A percentile compares a stretch with the other conserved stretches of the same genome.
These are phyloP conservation scores for Diplocarpon mali DNA, from an alignment of 2,329 filamentous ascomycete genomes.

Conservation along the genomic window DNA sequence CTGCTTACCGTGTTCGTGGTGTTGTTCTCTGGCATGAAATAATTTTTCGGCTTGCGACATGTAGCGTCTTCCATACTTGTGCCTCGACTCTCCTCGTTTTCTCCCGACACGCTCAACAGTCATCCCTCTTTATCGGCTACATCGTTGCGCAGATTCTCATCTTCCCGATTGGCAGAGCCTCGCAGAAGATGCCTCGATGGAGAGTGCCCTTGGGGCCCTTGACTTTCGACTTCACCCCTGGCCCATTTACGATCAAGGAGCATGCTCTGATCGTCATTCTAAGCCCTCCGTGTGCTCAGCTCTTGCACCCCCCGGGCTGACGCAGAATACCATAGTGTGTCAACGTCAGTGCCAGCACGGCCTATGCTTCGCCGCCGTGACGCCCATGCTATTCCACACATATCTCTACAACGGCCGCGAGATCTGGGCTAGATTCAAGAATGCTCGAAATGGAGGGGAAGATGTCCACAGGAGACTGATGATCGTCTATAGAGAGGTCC, in stretches of 20 bases:
- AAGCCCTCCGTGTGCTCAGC: conserved; percentile 55
- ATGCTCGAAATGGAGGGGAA: conserved; percentile 26
- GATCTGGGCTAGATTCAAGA: conserved; percentile 38
- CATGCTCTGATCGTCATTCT: conserved; percentile 56
- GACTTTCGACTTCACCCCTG: conserved; percentile 46
- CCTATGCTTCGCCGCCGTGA: conserved; percentile 56
- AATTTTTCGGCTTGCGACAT: neutral
- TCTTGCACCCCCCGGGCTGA: conserved; percentile 25
- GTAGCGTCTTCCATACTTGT: conserved; percentile 1
- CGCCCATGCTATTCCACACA: conserved; percentile 57
- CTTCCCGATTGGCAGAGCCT: conserved; percentile 43
- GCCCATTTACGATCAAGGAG: conserved; percentile 59
- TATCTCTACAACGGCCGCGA: conserved; percentile 56
- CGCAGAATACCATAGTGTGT: conserved; percentile 34
- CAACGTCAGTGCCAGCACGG: conserved; percentile 53
- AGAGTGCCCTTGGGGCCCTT: conserved; percentile 30
- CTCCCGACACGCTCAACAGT: conserved; percentile 3
- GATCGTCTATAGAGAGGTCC: conserved; percentile 42
- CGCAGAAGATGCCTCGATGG: conserved; percentile 33
- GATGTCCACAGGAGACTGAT: conserved; percentile 45
- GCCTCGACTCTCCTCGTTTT: no score
- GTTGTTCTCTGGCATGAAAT: conserved; percentile 10
- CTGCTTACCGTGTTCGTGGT: conserved; percentile 32
- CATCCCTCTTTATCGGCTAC: conserved; percentile 13
- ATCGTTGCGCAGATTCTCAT: conserved; percentile 28